Conservation (phyloP, 768 basidiomycete species). For the Amanita rimosa region DNA sequence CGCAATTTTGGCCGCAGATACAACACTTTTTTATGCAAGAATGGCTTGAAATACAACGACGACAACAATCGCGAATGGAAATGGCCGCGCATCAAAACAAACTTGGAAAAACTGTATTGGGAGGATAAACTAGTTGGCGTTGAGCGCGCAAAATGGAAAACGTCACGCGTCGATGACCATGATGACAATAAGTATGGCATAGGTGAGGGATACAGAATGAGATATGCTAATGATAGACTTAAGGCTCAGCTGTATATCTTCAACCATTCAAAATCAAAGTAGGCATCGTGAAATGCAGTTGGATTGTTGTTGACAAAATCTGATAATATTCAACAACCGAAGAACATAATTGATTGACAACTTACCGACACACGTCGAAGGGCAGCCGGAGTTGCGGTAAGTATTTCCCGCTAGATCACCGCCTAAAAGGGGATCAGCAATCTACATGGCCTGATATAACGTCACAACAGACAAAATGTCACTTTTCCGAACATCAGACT, state of each 20-base stretch:
- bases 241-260: conserved; percentile 21
- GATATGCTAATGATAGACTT: background rate
- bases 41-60: conserved; percentile 48
- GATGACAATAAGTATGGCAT: no score
- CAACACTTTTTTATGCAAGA: conserved; percentile 62
- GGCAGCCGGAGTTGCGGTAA: conserved; percentile 39
- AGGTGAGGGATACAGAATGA: no score
- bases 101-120: no score
- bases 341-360: background rate
- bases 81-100: conserved; percentile 38
- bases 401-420: conserved; percentile 47
- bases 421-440: conserved; percentile 19
- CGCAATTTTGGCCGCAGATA: conserved; percentile 21
- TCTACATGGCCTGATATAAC: background rate
- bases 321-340: conserved; percentile 12
- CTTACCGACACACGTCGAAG: conserved; percentile 40
- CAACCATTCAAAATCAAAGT: conserved; percentile 59
- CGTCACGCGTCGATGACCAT: no score
- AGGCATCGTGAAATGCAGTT: conserved; percentile 52
- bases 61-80: conserved; percentile 31
- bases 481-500: conserved; percentile 18
- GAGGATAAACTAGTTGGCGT: no score
- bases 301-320: conserved; percentile 62
- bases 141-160: no score
- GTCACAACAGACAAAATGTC: conserved; percentile 43